Percentiles rank a stretch among this genome's conserved stretches.
Conservation (phyloP, 768 basidiomycete genomes). For the Rubroboletus satanas region DNA sequence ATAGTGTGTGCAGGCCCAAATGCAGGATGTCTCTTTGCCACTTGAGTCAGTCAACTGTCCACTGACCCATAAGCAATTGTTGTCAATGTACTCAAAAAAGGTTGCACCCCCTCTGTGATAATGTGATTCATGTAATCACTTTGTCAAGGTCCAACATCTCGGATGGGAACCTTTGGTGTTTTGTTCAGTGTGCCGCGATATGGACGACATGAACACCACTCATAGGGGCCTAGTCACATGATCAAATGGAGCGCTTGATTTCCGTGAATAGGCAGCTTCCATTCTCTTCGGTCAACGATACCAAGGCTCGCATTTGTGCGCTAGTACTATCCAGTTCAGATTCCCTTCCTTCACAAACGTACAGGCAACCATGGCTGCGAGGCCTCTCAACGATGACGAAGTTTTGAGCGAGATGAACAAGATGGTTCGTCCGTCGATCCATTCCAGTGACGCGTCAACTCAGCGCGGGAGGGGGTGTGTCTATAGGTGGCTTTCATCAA, state of each 20-base stretch:
- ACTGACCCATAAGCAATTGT: too few species aligned
- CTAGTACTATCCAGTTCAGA: not conserved
- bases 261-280: not conserved
- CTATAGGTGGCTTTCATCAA: slow-evolving; percentile 93
- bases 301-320: not conserved
- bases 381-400: slow-evolving; percentile 90
- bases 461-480: not conserved
- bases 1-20: too few species aligned
- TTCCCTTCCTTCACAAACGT: not conserved
- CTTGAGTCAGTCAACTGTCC: too few species aligned
- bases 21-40: too few species aligned
- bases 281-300: not conserved
- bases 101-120: too few species aligned
- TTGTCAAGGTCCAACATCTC: too few species aligned
- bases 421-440: slow-evolving; percentile 62
- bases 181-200: too few species aligned
- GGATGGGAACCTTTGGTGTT: too few species aligned
- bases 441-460: not conserved
- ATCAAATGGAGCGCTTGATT: not conserved
- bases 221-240: not conserved
- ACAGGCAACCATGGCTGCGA: slow-evolving; percentile 56
- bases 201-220: too few species aligned
- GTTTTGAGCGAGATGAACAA: slow-evolving; percentile 97
- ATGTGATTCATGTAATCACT: too few species aligned
- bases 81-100: too few species aligned